Percentiles rank a stretch among this genome's conserved stretches.
Evolutionary conservation across 1,139 yeast species (phyloP).

Genomic region (Magnusiomyces suaveolens): DNA sequence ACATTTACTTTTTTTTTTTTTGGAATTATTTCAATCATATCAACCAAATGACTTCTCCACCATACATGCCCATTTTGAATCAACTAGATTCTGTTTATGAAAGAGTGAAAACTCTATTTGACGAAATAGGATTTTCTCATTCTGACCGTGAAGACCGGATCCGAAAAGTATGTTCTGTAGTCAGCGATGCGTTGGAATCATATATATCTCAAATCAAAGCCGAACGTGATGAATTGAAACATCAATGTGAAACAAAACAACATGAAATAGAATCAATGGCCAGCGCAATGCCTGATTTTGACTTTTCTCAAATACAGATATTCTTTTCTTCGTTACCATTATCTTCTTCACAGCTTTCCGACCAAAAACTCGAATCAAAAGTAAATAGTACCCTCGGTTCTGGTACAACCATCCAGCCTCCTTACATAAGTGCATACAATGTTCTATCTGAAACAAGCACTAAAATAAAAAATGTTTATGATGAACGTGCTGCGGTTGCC

Average conservation of each 20-base stretch:
- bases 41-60: no score
- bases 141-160: constrained; percentile 23
- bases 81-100: no score
- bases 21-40: no score
- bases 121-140: not conserved
- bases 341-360: no score
- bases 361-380: no score
- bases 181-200: constrained; percentile 26
- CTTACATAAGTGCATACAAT: constrained; percentile 1
- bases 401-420: not conserved
- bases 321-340: not conserved
- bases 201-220: constrained; percentile 24
- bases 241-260: constrained; percentile 23
- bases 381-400: not conserved
- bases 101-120: no score
- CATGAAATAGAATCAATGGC: constrained; percentile 23
- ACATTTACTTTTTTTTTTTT: no score
- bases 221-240: constrained; percentile 25
- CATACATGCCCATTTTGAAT: no score
- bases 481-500: constrained; percentile 8
- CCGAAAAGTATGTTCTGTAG: constrained; percentile 24
- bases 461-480: constrained; percentile 6
- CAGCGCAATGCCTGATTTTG: constrained; percentile 16
- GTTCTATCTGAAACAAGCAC: not conserved
- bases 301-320: not conserved